These are phyloP conservation scores for Boletellus ananas DNA, from an alignment of 768 basidiomycete species.

Conservation along the genomic window DNA sequence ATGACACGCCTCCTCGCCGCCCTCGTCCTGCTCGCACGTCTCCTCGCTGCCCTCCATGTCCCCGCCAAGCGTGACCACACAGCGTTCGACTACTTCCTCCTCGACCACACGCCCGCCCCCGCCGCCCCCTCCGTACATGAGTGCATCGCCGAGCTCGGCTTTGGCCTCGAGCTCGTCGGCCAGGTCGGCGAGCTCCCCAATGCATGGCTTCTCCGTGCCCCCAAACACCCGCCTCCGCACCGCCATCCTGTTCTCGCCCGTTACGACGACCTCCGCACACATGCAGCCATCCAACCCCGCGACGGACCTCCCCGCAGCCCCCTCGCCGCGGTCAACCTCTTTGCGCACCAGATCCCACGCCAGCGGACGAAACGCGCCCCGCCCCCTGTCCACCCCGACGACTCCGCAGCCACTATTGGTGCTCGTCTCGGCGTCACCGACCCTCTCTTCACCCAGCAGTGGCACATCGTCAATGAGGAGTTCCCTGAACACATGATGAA, in stretches of 20 bases:
- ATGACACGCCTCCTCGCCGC: slow-evolving; percentile 13
- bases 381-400: slow-evolving; percentile 44
- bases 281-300: slow-evolving; percentile 34
- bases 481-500: slow-evolving; percentile 86
- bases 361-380: slow-evolving; percentile 73
- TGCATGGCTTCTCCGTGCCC: slow-evolving; percentile 76
- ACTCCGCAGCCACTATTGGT: slow-evolving; percentile 46
- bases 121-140: slow-evolving; percentile 56
- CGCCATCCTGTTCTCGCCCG: slow-evolving; percentile 41
- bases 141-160: slow-evolving; percentile 55
- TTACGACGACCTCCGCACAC: slow-evolving; percentile 43
- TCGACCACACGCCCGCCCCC: slow-evolving; percentile 57
- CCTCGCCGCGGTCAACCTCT: slow-evolving; percentile 53
- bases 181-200: slow-evolving; percentile 77
- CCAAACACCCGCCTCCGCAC: slow-evolving; percentile 30
- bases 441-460: slow-evolving; percentile 81
- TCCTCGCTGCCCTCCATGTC: slow-evolving; percentile 1
- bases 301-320: slow-evolving; percentile 39
- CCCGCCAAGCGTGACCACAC: slow-evolving; percentile 47
- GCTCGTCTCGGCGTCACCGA: slow-evolving; percentile 67
- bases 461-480: slow-evolving; percentile 92
- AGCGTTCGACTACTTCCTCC: slow-evolving; percentile 78
- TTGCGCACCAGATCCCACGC: slow-evolving; percentile 62
- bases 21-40: slow-evolving; percentile 5
- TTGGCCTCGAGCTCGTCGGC: slow-evolving; percentile 87